Conservation (phyloP, 805 yeast species). For the Allodekkera sacchari region DNA sequence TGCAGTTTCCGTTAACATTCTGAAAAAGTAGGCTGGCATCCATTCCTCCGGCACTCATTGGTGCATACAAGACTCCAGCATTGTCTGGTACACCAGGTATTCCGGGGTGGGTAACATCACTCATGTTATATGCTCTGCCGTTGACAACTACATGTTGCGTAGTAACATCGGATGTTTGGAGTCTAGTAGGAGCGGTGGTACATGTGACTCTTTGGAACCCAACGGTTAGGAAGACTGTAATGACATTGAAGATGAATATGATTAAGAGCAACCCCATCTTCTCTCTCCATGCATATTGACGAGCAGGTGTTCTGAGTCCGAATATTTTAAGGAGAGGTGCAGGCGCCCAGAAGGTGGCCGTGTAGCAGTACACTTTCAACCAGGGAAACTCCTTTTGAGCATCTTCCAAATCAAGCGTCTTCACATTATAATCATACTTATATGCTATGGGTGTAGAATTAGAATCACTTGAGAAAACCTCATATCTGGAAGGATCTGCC, state of each 20-base stretch:
- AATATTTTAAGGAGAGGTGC: constrained; percentile 57
- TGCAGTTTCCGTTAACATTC: constrained; percentile 88
- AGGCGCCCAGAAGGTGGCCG: constrained; percentile 90
- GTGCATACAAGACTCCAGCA: constrained; percentile 73
- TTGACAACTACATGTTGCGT: constrained; percentile 62
- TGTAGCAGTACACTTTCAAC: constrained; percentile 81
- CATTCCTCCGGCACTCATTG: constrained; percentile 77
- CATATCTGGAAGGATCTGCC: too few relatives aligned
- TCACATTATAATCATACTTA: constrained; percentile 10
- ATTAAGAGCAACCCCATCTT: constrained; percentile 78
- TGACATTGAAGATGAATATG: constrained; percentile 63
- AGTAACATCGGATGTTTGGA: constrained; percentile 52
- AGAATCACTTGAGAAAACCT: constrained; percentile 25
- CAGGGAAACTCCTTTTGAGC: constrained; percentile 22
- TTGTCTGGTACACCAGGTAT: constrained; percentile 72
- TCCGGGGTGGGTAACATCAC: constrained; percentile 64
- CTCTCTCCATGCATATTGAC: constrained; percentile 97
- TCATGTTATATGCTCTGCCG: constrained; percentile 72
- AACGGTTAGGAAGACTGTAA: constrained; percentile 81
- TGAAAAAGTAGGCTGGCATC: constrained; percentile 84
- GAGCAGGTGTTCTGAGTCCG: constrained; percentile 71
- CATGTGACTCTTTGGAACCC: constrained; percentile 87
- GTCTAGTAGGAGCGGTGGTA: constrained; percentile 33
- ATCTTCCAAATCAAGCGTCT: constrained; percentile 17
- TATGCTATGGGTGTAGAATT: constrained; percentile 16